These are phyloP conservation scores for Cornus kousa DNA, from an alignment of 148 eudicot genomes.

Conservation along the genomic window DNA sequence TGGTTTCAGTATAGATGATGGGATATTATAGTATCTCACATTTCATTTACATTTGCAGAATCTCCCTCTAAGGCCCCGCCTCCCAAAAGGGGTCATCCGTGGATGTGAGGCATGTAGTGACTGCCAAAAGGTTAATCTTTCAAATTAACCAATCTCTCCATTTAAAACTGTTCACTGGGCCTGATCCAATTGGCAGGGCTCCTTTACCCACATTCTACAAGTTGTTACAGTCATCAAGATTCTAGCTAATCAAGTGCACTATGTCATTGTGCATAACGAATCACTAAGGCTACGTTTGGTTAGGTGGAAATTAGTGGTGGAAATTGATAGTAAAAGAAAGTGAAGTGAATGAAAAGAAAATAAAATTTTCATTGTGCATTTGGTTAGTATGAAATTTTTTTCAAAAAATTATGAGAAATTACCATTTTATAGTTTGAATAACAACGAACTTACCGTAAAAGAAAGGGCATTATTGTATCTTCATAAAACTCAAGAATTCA, in stretches of 20 bases:
- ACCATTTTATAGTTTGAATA: too few relatives aligned
- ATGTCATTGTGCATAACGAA: not conserved
- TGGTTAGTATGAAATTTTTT: too few relatives aligned
- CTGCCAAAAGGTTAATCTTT: conserved; percentile 78
- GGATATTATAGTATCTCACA: not conserved
- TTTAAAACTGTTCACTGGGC: not conserved
- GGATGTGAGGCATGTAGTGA: conserved; percentile 72
- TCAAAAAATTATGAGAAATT: too few relatives aligned
- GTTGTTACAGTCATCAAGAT: not conserved
- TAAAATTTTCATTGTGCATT: too few relatives aligned
- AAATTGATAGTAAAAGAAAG: too few relatives aligned
- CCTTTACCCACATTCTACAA: not conserved
- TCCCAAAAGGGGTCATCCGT: conserved; percentile 89
- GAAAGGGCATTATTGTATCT: too few relatives aligned
- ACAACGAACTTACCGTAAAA: too few relatives aligned
- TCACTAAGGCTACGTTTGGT: not conserved
- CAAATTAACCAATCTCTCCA: not conserved
- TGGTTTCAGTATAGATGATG: not conserved
- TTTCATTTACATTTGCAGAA: conserved; percentile 42
- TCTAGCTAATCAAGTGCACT: not conserved
- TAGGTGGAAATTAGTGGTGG: too few relatives aligned
- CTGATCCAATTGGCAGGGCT: not conserved
- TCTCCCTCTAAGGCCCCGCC: conserved; percentile 35
- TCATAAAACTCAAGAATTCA: too few relatives aligned
- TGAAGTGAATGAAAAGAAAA: too few relatives aligned